Percentiles rank a stretch among this genome's conserved stretches.
These are phyloP conservation scores for Kazachstania taianensis DNA, from an alignment of 805 yeast genomes.

Conservation along the genomic window DNA sequence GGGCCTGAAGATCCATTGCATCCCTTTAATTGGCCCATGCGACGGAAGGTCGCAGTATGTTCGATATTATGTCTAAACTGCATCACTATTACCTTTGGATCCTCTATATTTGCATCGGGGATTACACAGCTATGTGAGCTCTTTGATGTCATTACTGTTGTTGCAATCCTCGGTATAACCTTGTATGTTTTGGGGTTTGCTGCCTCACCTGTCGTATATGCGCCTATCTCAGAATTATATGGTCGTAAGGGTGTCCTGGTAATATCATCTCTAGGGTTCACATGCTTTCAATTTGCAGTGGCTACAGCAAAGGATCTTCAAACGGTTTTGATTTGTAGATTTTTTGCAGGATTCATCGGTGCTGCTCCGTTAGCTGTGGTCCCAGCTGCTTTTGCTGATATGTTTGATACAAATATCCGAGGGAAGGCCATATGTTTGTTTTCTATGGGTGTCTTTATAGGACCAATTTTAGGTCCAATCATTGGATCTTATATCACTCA, in stretches of 20 bases:
- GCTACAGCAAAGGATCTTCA: slow-evolving; percentile 73
- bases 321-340: slow-evolving; percentile 66
- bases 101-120: slow-evolving; percentile 71
- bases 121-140: slow-evolving; percentile 37
- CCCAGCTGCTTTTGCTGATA: slow-evolving; percentile 81
- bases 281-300: slow-evolving; percentile 58
- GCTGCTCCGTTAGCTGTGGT: slow-evolving; percentile 80
- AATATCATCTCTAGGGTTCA: slow-evolving; percentile 45
- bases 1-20: slow-evolving; percentile 72
- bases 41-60: slow-evolving; percentile 38
- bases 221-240: slow-evolving; percentile 71
- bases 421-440: slow-evolving; percentile 73
- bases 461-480: slow-evolving; percentile 81
- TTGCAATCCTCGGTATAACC: slow-evolving; percentile 65
- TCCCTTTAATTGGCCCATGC: slow-evolving; percentile 67
- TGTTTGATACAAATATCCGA: slow-evolving; percentile 54
- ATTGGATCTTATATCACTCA: slow-evolving; percentile 61
- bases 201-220: slow-evolving; percentile 84
- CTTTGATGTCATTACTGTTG: slow-evolving; percentile 55
- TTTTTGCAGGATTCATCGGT: slow-evolving; percentile 72
- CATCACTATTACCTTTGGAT: slow-evolving; percentile 57
- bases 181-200: slow-evolving; percentile 87
- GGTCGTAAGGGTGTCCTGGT: slow-evolving; percentile 60
- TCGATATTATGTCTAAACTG: slow-evolving; percentile 39
- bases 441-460: slow-evolving; percentile 61